Conservation (phyloP, 208 protist genomes). For the Porcisia hertigi region DNA sequence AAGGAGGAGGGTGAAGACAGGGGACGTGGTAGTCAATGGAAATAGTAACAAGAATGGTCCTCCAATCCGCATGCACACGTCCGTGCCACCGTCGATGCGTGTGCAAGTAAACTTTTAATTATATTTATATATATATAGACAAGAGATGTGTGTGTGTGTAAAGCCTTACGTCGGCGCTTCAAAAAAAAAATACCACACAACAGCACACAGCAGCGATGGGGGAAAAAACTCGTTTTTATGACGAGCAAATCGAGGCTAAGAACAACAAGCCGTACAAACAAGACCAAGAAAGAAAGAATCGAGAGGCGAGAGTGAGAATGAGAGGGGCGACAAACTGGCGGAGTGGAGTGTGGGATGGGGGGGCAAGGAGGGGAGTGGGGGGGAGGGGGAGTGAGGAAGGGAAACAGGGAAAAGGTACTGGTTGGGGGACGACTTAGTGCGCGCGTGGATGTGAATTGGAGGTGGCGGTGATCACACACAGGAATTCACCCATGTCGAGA, state of each 20-base stretch:
- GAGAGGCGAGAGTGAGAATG: slow-evolving; percentile 16
- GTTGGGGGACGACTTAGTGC: neutral
- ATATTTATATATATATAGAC: neutral
- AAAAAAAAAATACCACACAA: neutral
- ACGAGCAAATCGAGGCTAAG: too few relatives aligned
- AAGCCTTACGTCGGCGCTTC: neutral
- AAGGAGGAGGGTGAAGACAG: too few relatives aligned
- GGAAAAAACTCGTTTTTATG: too few relatives aligned
- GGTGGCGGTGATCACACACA: neutral
- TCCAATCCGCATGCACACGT: neutral
- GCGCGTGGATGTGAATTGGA: neutral
- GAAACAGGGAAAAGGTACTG: neutral
- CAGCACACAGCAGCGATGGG: too few relatives aligned
- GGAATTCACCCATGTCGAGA: neutral
- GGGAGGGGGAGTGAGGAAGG: neutral
- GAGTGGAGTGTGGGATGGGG: neutral
- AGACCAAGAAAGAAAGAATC: neutral
- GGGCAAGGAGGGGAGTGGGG: neutral
- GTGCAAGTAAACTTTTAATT: neutral
- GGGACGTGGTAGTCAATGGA: too few relatives aligned
- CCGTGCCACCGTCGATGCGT: too few relatives aligned
- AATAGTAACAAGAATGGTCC: neutral
- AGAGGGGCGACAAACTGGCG: neutral
- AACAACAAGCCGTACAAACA: neutral
- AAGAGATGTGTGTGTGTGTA: neutral